Evolutionary conservation across 495 filamentous ascomycete genomes (phyloP), one percentile per base, ranked within the genome.

Genomic region (Aspergillus incahuasiensis): DNA sequence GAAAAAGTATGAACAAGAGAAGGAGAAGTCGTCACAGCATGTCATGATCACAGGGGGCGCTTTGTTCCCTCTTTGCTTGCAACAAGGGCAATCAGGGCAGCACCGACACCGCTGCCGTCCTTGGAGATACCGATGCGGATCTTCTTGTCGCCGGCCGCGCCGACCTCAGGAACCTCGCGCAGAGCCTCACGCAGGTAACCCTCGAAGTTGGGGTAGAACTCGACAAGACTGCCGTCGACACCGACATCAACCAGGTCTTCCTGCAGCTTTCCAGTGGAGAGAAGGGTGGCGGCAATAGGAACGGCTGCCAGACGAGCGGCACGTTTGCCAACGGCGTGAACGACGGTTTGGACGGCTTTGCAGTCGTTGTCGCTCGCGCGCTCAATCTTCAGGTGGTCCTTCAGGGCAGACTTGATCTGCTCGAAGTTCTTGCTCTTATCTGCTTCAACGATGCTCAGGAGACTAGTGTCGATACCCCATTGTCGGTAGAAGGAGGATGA

Each of bases 111-210:
- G 54, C 83, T 88, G 45, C 92, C 92, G 73, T 97, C 92, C 80
- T 94, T 92, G 50, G 92, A 92, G 69, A 96, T 90, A 12, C 91
- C 92, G 62, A 97, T 95, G 40, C 89, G 79, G 57, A 97, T 82
- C 68, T 83, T 86, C 69, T 86, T 84, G 51, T 92, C 89, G 8
- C 89, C 88, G 11, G 78, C 75, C 11, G 65, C 69, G 11, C 91
- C 91, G 61, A 96, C 84, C 52, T 85, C 80, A 25, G 85, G 77
- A 16, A 95, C 79, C 52, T 80, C 80, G 20, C 82, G 72, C 49
- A 96, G 68, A 21, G 88, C 87, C 61, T 91, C 87, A 21, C 85
- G 82, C 65, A 96, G 80, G 69, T 88, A 81, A 18, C 82, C 84
- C 60, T 91, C 83, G 68, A 96, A 97, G 58, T 82, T 83, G 21